Evolutionary conservation across 164 flowering plant genomes (phyloP), one percentile per base, ranked within the genome.

Genomic region (Saururus chinensis): DNA sequence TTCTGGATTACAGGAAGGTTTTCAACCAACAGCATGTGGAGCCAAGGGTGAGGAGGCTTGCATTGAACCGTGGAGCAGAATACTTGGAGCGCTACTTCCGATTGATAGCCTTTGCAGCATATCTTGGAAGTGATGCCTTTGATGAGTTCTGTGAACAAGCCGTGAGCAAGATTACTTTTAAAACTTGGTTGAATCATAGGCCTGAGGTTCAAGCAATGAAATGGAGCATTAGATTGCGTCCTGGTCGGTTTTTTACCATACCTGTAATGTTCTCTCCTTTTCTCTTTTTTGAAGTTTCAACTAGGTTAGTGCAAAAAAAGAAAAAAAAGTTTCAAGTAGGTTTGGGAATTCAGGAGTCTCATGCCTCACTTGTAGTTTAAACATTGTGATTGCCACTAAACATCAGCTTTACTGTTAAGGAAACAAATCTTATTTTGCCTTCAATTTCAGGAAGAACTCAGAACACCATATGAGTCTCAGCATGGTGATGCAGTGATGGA

Each of bases 401-500:
- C 6, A 30, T 30, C 2, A 30, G 37, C 37, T 30, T 30, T 2
- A 2, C 6, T 30, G 37, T 30, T 30, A 30, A n/a, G 30, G 23
- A 55, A 16, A 17, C 58, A 55, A 24, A 23, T 55, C 16, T 17
- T 1, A 9, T 24, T 23, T 1, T 55, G 16, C 23, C 19, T 6
- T 45, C 17, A 12, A 45, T 59, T 41, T 52, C 82, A 89, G 96
- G 96, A 85, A 75, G 95, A 83, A 68, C 59, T 89, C 75, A 77
- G 96, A 78, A 75, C 86, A 62, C 87, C 92, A 14, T 79, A 82
- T 52, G 96, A 92, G 64, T 83, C 86, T 56, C 87, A 84, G 58
- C 93, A 87, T 72, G 93, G 98, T 25, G 98, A 92, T 76, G 96
- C 95, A 19, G 89, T 92, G 59, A 92, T 92, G 98, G 96, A 89